Base-by-base conservation (phyloP, 1,284 basidiomycete species). In the Trichosporon sp. region DNA sequence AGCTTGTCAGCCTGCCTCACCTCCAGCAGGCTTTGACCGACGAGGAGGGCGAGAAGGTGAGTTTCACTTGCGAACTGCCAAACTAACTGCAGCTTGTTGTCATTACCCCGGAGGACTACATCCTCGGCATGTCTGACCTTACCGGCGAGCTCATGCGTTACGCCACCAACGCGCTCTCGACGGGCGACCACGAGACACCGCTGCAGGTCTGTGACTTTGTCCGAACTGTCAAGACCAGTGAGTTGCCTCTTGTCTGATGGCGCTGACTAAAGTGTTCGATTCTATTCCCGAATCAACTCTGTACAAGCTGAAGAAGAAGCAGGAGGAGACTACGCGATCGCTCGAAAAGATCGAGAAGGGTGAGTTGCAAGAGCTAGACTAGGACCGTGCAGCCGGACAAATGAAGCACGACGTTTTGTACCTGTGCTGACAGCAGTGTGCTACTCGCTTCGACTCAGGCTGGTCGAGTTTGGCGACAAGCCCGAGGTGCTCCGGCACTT, bases 71-170 rank as follows among this genome's bases (percentile, higher is more conserved):
- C 13, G 18, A 2, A 3, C 9, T 51, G 12, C 2, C 5, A 2
- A n/a, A 42, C 64, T 67, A 13, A 65, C 64, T 1, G 1, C 74
- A 81, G 78, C 75, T 77, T 12, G 75, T 76, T 89, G 90, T 72
- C 87, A 92, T 77, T 90, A 95, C 83, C 89, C 91, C 65, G 29
- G 88, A 90, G 66, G 95, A 98, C 76, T 98, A 98, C 80, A 85
- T 98, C 15, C 87, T 98, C 1, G 96, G 96, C 15, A 85, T 98
- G 32, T 94, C 93, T 1, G 96, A 99, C 81, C 85, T 99, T 35
- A 97, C 94, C 0, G 96, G 96, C 53, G 96, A 98, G 82, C 88
- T 93, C 73, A 98, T 98, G 96, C 88, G 96, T 42, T 92, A 91
- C 72, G 93, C 94, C 3, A 97, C 95, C 70, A 91, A 82, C 70